Evolutionary conservation across 73 alveolate species (phyloP), one percentile per base, ranked within the genome.

Genomic region (Paramecium tetraurelia): DNA sequence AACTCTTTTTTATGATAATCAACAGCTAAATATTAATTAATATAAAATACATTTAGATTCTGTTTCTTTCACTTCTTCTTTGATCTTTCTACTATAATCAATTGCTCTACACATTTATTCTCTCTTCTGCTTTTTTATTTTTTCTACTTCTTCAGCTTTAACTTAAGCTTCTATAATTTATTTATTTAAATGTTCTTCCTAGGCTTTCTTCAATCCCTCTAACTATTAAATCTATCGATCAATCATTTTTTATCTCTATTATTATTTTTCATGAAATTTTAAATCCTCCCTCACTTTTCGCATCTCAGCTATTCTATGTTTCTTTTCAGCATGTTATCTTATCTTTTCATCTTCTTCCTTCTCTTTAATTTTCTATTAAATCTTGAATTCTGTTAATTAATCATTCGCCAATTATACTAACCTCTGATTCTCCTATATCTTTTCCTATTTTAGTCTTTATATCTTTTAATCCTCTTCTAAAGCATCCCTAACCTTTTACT

Each of bases 81-180:
- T 80, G 21, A 80, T 48, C 14, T 44, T 80, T 80, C 90, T 41
- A 22, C 90, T 80, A 33, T 46, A 80, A 12, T 80, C 72, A 16
- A 80, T 80, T 27, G 20, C 72, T 80, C 48, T 80, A 41, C 11
- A 40, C 48, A 80, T 18, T 48, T 80, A 16, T 20, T 44, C 75
- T 48, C 24, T 80, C 90, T 80, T 80, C 57, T 80, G 18, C 29
- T 46, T 80, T 80, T 80, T 80, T 14, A 80, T 80, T 43, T 48
- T 80, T 46, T 80, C 90, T 22, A 48, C 90, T 22, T 80, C 90
- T 35, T 80, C 90, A 20, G 90, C 90, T 24, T 80, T 80, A 10
- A 80, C 43, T 48, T 80, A 4, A 11, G 90, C 90, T 48, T 80
- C 90, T 7, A 31, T 24, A 20, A 80, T 80, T 48, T 80, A 22